Evolutionary conservation across 2,329 filamentous ascomycete genomes (phyloP), one percentile per base, ranked within the genome.

Genomic region (Exophiala sp.): DNA sequence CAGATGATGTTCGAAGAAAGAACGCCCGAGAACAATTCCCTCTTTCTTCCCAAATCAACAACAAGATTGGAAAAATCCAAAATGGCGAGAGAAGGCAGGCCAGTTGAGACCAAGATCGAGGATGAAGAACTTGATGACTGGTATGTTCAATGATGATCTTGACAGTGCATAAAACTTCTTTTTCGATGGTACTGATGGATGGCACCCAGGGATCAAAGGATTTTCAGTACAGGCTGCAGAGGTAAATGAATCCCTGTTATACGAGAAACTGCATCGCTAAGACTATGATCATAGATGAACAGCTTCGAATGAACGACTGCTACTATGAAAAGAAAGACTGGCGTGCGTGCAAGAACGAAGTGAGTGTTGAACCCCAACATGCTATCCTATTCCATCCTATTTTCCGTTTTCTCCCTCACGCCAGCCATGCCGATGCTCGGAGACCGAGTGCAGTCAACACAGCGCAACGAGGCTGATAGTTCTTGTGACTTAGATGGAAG

Each of bases 261-360:
- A 34, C 7, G 42, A 24, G 40, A 32, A 38, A 33, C 18, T 14
- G n/a, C 16, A 33, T 41, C 21, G n/a, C 42, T 57, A 16, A 56
- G 16, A 36, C n/a, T 2, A 11, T 42, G 32, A 29, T 14, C 18
- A 42, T 62, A 96, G 92, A 83, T 18, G 92, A 97, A 68, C 96
- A 97, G 67, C 76, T 82, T 50, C 91, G 85, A 67, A 82, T 99
- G 85, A 96, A 91, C 34, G 89, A 97, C 70, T 99, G 94, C 73
- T 96, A 95, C 71, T 96, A 84, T 68, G 90, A 92, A 51, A 96
- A 91, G 79, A 96, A 91, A 70, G 94, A 99, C 69, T 99, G 94
- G 92, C 80, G 94, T 63, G 79, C 81, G 54, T 99, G 94, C 73
- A 88, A 88, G 68, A 79, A 84, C 62, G 92, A 97, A 83, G 92